Base-by-base conservation (phyloP, 768 basidiomycete genomes). In the Lactarius akahatsu region DNA sequence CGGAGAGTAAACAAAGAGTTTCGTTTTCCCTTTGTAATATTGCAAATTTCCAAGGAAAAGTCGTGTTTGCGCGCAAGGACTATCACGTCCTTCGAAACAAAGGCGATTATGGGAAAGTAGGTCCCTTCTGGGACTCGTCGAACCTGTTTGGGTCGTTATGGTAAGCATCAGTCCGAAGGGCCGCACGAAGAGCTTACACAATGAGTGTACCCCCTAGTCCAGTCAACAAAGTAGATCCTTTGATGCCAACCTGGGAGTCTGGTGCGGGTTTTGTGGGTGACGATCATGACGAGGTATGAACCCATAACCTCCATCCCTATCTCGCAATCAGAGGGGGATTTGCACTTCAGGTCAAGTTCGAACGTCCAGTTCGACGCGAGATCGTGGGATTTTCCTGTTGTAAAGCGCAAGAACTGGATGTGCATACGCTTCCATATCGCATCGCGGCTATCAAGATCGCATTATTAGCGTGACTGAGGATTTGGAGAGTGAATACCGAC, bases 281-380 rank as follows among this genome's bases (percentile, higher is more conserved):
- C 66, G 8, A 67, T 38, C 20, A 67, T 30, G 34, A 67, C 11
- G 41, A 67, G 62, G 55, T 47, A 30, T n/a, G 61, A 45, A 4
- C 62, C 66, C 66, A 63, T 67, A 41, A 59, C 28, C n/a, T 63
- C 66, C 57, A 67, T 67, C 0, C 60, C 58, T 32, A 67, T 55
- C 34, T 67, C 66, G 52, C 62, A 63, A 18, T 67, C 62, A 15
- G 57, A 43, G 6, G 57, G 58, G 30, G 57, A 63, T 38, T 63
- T 67, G 52, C 66, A 67, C 5, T 67, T 63, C 41, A 67, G 26
- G 23, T 67, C 66, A 18, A 63, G 36, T 6, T 32, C 52, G 8
- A 54, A 58, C 6, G 57, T 11, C 18, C n/a, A 40, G 5, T 36
- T 36, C 1, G 52, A 45, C 7, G 66, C 66, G 9, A 63, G 43